Percentiles rank a stretch among this genome's conserved stretches.
Evolutionary conservation across 73 alveolate genomes (phyloP).

Genomic region (Paramecium sexaurelia): DNA sequence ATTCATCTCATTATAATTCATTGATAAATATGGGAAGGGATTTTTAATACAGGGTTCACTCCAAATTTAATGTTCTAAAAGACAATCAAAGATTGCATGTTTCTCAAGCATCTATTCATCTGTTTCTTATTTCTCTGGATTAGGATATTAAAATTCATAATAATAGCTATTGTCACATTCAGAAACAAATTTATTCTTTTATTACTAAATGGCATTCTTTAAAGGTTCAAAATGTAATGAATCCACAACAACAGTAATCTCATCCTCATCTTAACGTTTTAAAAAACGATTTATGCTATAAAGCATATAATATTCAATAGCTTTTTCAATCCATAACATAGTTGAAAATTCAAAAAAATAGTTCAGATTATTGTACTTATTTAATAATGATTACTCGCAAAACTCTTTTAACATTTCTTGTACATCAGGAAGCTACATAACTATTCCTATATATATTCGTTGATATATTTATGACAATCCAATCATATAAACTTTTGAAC

Average conservation of each 20-base stretch:
- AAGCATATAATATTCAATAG: slow-evolving; percentile 7
- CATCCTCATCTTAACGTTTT: background rate
- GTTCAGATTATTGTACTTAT: background rate
- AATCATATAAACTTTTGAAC: background rate
- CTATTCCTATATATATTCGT: slow-evolving; percentile 22
- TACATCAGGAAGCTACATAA: background rate
- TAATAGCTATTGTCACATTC: background rate
- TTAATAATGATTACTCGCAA: background rate
- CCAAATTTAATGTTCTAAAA: slow-evolving; percentile 16
- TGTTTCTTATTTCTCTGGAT: slow-evolving; percentile 1
- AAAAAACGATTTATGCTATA: background rate
- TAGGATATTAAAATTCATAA: slow-evolving; percentile 8
- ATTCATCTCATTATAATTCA: background rate
- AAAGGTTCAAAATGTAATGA: slow-evolving; percentile 25
- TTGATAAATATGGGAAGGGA: slow-evolving; percentile 47
- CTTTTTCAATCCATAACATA: slow-evolving; percentile 7
- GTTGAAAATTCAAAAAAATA: background rate
- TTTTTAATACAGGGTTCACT: slow-evolving; percentile 48
- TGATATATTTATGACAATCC: slow-evolving; percentile 1
- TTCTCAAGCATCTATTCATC: slow-evolving; percentile 26
- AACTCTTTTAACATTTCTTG: background rate
- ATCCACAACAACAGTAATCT: slow-evolving; percentile 13
- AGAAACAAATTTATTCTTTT: background rate
- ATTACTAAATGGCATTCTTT: background rate
- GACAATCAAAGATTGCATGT: slow-evolving; percentile 39